These are phyloP conservation scores for Arabidopsis hybrid DNA, from an alignment of 441 rosid species.

Conservation along the genomic window DNA sequence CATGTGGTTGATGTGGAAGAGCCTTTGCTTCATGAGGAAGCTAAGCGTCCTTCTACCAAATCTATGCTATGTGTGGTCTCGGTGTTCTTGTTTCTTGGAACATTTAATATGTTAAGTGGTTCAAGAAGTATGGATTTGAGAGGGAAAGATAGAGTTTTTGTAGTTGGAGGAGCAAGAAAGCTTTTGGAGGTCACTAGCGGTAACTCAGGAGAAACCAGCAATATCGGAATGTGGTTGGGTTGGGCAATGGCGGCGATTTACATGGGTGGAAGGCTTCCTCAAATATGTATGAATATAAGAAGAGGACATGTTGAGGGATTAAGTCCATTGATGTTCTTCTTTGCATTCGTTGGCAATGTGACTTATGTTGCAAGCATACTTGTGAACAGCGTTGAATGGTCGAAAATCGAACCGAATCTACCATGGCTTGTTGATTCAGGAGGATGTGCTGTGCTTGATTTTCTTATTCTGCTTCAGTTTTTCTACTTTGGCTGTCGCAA, in stretches of 20 bases:
- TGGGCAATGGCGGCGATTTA: slow-evolving; percentile 84
- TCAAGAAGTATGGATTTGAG: slow-evolving; percentile 31
- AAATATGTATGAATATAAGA: slow-evolving; percentile 66
- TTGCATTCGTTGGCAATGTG: slow-evolving; percentile 71
- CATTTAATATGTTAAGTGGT: slow-evolving; percentile 36
- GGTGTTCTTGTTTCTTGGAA: slow-evolving; percentile 54
- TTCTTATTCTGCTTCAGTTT: slow-evolving; percentile 48
- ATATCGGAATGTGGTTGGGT: slow-evolving; percentile 62
- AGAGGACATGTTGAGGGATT: slow-evolving; percentile 81
- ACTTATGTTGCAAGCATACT: slow-evolving; percentile 81
- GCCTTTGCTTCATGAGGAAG: slow-evolving; percentile 58
- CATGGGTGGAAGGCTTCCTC: slow-evolving; percentile 87
- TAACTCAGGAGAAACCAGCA: slow-evolving; percentile 38
- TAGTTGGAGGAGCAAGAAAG: slow-evolving; percentile 53
- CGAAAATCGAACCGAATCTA: slow-evolving; percentile 60
- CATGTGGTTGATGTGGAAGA: slow-evolving; percentile 41
- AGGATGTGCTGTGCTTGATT: slow-evolving; percentile 77
- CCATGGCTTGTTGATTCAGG: slow-evolving; percentile 85
- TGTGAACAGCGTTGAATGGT: slow-evolving; percentile 66
- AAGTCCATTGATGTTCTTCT: slow-evolving; percentile 73
- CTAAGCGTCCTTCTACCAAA: slow-evolving; percentile 51
- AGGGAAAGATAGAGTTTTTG: slow-evolving; percentile 47
- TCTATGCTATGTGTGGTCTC: slow-evolving; percentile 64
- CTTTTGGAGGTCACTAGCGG: slow-evolving; percentile 58
- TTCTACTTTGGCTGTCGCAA: not conserved